Evolutionary conservation across 331 rosid genomes (phyloP).

Genomic region (Rosa hybrid): DNA sequence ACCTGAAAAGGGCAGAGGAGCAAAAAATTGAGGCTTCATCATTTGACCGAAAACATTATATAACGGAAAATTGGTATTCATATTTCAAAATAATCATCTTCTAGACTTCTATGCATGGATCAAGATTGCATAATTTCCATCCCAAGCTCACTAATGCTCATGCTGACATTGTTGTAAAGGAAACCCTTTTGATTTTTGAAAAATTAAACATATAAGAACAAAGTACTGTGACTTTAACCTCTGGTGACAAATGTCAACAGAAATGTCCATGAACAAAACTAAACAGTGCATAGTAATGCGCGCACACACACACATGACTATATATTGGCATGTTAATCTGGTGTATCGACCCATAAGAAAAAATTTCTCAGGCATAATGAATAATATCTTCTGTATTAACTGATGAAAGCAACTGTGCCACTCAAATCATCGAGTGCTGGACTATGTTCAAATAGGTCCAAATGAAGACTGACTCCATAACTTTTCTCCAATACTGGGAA

Average conservation of each 20-base stretch:
- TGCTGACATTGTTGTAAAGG: slow-evolving; percentile 4
- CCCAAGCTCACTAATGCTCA: background rate
- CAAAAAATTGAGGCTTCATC: background rate
- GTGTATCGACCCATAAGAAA: slow-evolving; percentile 7
- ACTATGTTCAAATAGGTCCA: background rate
- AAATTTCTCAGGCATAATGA: background rate
- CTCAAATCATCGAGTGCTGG: slow-evolving; percentile 27
- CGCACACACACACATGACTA: background rate
- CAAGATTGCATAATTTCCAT: slow-evolving; percentile 2
- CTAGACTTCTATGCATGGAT: background rate
- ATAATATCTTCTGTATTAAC: slow-evolving; percentile 9
- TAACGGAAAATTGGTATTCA: background rate
- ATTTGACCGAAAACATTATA: background rate
- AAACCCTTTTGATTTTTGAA: background rate
- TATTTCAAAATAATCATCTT: background rate
- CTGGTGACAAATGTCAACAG: background rate
- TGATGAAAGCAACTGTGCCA: slow-evolving; percentile 19
- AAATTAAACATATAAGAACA: background rate
- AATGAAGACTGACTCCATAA: slow-evolving; percentile 14
- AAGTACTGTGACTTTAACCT: background rate
- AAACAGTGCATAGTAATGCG: background rate
- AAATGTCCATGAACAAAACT: background rate
- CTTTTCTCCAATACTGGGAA: slow-evolving; percentile 21
- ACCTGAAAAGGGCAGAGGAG: slow-evolving; percentile 46
- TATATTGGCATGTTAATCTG: background rate